These are phyloP conservation scores for Populus euphratica DNA, from an alignment of 345 rosid species.

Conservation along the genomic window DNA sequence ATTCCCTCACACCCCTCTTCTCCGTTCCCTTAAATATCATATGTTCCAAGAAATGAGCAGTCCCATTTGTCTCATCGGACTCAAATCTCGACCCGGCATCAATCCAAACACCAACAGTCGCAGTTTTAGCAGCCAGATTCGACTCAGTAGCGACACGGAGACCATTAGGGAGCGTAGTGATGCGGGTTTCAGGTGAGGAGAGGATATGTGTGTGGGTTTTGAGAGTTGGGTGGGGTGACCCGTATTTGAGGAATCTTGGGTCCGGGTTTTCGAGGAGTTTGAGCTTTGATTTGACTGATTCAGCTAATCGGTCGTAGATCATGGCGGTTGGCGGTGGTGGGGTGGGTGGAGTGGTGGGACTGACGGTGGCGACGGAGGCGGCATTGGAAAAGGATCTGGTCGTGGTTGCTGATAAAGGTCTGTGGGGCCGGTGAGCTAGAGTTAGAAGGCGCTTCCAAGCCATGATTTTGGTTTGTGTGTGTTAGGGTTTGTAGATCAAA, in stretches of 20 bases:
- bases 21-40: constrained; percentile 95
- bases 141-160: constrained; percentile 94
- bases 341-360: constrained; percentile 30
- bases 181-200: constrained; percentile 78
- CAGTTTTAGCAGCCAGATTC: constrained; percentile 60
- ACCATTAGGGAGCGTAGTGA: constrained; percentile 87
- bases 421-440: constrained; percentile 56
- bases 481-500: not conserved
- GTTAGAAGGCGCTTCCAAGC: constrained; percentile 39
- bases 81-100: constrained; percentile 96
- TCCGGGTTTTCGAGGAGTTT: constrained; percentile 73
- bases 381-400: constrained; percentile 44
- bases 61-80: constrained; percentile 80
- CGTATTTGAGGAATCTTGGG: constrained; percentile 84
- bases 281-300: constrained; percentile 54
- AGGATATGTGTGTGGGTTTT: constrained; percentile 72
- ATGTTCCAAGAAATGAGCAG: constrained; percentile 95
- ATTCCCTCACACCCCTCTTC: constrained; percentile 47
- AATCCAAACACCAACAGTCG: constrained; percentile 97
- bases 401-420: constrained; percentile 21
- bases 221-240: constrained; percentile 71
- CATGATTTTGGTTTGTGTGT: constrained; percentile 7
- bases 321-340: constrained; percentile 63
- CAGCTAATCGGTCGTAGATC: constrained; percentile 78
- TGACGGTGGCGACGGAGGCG: constrained; percentile 28